These are phyloP conservation scores for Gomphus bonarii DNA, from an alignment of 1,284 basidiomycete genomes.

Conservation along the genomic window DNA sequence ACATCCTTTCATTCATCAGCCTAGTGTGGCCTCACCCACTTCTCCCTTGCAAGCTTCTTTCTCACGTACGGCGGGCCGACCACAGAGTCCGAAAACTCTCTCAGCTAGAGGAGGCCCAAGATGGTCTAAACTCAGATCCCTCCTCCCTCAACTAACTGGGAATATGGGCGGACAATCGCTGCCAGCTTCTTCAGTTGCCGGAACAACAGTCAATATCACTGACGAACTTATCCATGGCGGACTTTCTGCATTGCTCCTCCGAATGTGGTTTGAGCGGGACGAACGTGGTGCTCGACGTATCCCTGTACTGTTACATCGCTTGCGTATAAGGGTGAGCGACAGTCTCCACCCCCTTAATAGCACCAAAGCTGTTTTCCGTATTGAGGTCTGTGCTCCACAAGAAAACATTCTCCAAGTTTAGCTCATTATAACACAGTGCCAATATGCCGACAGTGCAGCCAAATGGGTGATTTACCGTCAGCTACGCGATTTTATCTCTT, in stretches of 20 bases:
- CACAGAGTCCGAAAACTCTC: background rate
- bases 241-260: slow-evolving; percentile 74
- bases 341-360: slow-evolving; percentile 74
- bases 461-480: slow-evolving; percentile 97
- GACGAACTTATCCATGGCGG: slow-evolving; percentile 80
- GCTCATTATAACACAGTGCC: slow-evolving; percentile 40
- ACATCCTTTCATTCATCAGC: slow-evolving; percentile 15
- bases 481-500: slow-evolving; percentile 82
- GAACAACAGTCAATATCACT: slow-evolving; percentile 56
- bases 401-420: background rate
- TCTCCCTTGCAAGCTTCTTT: background rate
- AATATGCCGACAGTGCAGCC: slow-evolving; percentile 91
- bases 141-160: slow-evolving; percentile 46
- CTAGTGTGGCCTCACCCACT: background rate
- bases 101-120: slow-evolving; percentile 4
- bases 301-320: slow-evolving; percentile 79
- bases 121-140: slow-evolving; percentile 53
- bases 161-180: background rate
- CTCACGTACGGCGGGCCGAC: background rate
- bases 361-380: slow-evolving; percentile 78
- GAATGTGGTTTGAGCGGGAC: slow-evolving; percentile 87
- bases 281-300: slow-evolving; percentile 79
- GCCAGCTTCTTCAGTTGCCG: slow-evolving; percentile 1
- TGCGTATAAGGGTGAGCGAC: slow-evolving; percentile 79
- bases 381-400: slow-evolving; percentile 41